phyloP scores from a whole-genome alignment of 2,329 filamentous ascomycete genomes.

The Cadophora malorum region DNA sequence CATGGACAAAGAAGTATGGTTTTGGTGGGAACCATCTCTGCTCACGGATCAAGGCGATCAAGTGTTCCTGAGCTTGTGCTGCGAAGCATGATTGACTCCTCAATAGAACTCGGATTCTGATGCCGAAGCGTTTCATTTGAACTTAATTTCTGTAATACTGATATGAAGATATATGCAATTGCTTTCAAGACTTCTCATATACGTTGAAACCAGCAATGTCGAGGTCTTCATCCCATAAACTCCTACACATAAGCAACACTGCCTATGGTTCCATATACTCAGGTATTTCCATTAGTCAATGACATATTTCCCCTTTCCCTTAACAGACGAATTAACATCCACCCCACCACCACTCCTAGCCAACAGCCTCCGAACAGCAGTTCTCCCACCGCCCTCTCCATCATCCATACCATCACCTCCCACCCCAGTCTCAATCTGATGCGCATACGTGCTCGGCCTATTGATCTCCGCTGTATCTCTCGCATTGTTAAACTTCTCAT shows the following conservation, averaged over 20 bases:
- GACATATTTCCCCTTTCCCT: slow-evolving; percentile 26
- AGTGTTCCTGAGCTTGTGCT: too few relatives aligned
- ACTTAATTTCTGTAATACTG: background rate
- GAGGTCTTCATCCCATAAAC: background rate
- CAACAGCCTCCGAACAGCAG: slow-evolving; percentile 3
- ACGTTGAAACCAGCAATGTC: background rate
- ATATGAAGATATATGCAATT: background rate
- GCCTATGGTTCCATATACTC: background rate
- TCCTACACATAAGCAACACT: background rate
- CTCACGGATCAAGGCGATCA: too few relatives aligned
- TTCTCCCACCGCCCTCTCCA: slow-evolving; percentile 11
- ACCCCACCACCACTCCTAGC: background rate
- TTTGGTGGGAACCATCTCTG: too few relatives aligned
- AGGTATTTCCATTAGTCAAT: slow-evolving; percentile 22
- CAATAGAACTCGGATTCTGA: background rate
- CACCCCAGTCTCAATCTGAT: slow-evolving; percentile 31
- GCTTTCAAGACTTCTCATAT: background rate
- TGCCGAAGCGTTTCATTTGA: background rate
- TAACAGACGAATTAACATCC: slow-evolving; percentile 3
- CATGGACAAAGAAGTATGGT: too few relatives aligned
- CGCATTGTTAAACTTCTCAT: slow-evolving; percentile 40
- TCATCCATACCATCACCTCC: slow-evolving; percentile 7
- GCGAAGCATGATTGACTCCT: background rate
- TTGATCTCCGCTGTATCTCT: slow-evolving; percentile 42
- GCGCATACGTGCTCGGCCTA: slow-evolving; percentile 37